phyloP scores from a whole-genome alignment of 495 filamentous ascomycete genomes.

The Venustampulla echinocandica region DNA sequence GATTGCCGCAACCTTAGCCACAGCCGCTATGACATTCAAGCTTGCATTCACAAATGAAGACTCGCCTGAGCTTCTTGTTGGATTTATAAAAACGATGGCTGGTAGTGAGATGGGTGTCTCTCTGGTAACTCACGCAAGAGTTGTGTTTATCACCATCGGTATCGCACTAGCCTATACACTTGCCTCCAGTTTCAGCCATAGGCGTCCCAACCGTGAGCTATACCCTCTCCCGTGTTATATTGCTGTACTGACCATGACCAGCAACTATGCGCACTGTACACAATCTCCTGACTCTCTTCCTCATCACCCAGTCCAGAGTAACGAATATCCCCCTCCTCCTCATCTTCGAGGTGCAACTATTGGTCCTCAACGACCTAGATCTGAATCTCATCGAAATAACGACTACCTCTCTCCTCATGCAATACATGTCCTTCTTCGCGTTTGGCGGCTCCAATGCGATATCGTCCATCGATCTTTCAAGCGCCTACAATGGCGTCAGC shows the following conservation, averaged over 20 bases:
- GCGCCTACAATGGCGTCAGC: constrained; percentile 72
- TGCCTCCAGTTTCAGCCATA: constrained; percentile 15
- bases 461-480: constrained; percentile 75
- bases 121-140: constrained; percentile 42
- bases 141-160: constrained; percentile 45
- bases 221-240: background rate
- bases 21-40: constrained; percentile 72
- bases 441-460: constrained; percentile 88
- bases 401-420: constrained; percentile 56
- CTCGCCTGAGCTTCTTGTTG: constrained; percentile 69
- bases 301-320: constrained; percentile 76
- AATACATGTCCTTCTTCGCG: constrained; percentile 79
- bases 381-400: constrained; percentile 48
- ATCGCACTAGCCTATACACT: constrained; percentile 32
- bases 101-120: constrained; percentile 34
- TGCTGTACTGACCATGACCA: constrained; percentile 9
- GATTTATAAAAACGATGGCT: constrained; percentile 36
- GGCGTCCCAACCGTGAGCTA: constrained; percentile 22
- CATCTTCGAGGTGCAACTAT: constrained; percentile 52
- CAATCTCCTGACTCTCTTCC: constrained; percentile 63
- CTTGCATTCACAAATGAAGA: constrained; percentile 73
- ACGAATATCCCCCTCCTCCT: constrained; percentile 80
- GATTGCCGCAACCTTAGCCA: constrained; percentile 30
- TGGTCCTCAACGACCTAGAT: constrained; percentile 38
- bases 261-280: constrained; percentile 43